Conservation (phyloP, 2,329 filamentous ascomycete species). For the Botrytis tulipae region DNA sequence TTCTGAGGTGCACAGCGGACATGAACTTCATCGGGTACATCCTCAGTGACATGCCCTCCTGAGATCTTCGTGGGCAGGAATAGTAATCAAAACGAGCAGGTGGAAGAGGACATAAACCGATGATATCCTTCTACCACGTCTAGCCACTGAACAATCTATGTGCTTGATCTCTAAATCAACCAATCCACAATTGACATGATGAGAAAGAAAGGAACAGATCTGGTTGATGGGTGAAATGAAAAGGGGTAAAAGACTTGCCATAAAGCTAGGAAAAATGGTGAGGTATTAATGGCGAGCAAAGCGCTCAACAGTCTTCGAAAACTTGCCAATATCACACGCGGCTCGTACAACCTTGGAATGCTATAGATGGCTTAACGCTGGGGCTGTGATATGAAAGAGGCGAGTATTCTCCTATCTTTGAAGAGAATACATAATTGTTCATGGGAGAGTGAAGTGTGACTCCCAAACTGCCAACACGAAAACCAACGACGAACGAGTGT, state of each 20-base stretch:
- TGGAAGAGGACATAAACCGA: neutral
- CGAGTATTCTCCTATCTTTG: neutral
- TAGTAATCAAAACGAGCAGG: neutral
- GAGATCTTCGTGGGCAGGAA: neutral
- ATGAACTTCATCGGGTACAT: neutral
- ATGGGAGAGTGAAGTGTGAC: neutral
- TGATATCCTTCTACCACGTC: neutral
- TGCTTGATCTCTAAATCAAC: neutral
- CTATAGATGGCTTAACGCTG: neutral
- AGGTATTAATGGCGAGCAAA: neutral
- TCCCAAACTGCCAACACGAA: neutral
- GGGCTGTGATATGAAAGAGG: neutral
- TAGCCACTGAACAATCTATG: neutral
- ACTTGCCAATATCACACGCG: neutral
- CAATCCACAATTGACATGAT: neutral
- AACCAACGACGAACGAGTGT: neutral
- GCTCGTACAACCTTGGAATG: neutral
- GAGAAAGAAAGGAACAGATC: neutral
- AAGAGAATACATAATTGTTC: neutral
- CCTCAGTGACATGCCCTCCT: neutral
- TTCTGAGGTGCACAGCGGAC: neutral
- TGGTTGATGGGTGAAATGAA: neutral
- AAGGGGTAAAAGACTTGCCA: neutral
- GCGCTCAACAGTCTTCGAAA: neutral
- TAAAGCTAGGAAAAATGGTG: neutral